Evolutionary conservation across 2,329 filamentous ascomycete genomes (phyloP), one percentile per base, ranked within the genome.

Genomic region (Xylaria polymorpha): DNA sequence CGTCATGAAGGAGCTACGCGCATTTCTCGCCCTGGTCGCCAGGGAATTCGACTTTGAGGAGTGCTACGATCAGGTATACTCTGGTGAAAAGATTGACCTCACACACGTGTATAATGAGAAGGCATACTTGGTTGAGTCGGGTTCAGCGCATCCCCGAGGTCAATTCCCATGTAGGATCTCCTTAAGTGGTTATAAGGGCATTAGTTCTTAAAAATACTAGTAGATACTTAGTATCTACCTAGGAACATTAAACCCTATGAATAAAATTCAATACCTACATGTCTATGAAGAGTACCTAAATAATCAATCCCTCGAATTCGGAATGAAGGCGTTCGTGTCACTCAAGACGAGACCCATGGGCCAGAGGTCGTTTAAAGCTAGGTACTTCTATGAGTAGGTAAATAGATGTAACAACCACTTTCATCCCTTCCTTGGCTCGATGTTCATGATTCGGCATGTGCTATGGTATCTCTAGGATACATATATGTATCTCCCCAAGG

Each of bases 11-110:
- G 76, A 77, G 59, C 32, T 77, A 2, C 74, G 73, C 55, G 73
- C 69, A 22, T 77, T 77, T 58, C 72, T 78, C 15, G 72, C 73
- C 14, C 56, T 78, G 6, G 41, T 77, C 9, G 71, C 70, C 10
- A 70, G 76, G 43, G 75, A 77, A 65, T 78, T 78, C 43, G 72
- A 78, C 43, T 74, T 78, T 55, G 25, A 70, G 41, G 73, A 77
- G 43, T 73, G 74, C 51, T 78, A 78, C 37, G 73, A 73, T 51
- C 74, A 78, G 53, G 72, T 73, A 4, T 77, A 75, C 29, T 59
- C 67, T 3, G 69, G 59, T 9, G 72, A 75, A 58, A 71, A 72
- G 43, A 29, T 75, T 29, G 74, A 77, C 48, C 57, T 78, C 43
- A 69, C 70, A n/a, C 68, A 73, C 25, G 76, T 78, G 4, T 71